These are phyloP conservation scores for Fusarium robinianum DNA, from an alignment of 2,329 filamentous ascomycete genomes.

Conservation along the genomic window DNA sequence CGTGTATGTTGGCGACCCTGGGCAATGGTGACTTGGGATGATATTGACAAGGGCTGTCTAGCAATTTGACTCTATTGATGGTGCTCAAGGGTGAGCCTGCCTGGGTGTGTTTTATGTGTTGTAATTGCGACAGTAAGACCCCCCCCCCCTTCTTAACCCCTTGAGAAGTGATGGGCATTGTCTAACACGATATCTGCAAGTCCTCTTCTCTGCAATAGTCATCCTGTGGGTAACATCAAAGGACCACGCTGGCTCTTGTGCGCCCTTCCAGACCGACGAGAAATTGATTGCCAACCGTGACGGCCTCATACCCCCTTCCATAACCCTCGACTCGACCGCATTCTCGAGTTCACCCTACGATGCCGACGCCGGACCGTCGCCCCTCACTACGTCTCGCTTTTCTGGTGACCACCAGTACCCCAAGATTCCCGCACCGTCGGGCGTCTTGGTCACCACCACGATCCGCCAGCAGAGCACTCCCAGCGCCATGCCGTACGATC, in stretches of 20 bases:
- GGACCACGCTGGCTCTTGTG: constrained; percentile 42
- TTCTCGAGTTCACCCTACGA: constrained; percentile 23
- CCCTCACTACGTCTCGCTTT: constrained; percentile 20
- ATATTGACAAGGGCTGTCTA: constrained; percentile 33
- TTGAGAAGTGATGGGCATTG: not conserved
- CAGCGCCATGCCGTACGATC: no score
- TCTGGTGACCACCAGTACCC: no score
- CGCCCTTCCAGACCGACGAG: no score
- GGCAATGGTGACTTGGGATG: not conserved
- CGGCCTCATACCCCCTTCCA: no score
- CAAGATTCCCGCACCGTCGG: constrained; percentile 23
- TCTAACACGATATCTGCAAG: constrained; percentile 36
- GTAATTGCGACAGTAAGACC: constrained; percentile 61
- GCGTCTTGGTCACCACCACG: constrained; percentile 42
- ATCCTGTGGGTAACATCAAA: constrained; percentile 61
- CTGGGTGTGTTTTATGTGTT: constrained; percentile 68
- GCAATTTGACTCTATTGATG: constrained; percentile 62
- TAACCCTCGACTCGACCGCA: no score
- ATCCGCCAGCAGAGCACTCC: constrained; percentile 40
- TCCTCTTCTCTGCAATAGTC: constrained; percentile 62
- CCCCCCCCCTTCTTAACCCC: not conserved
- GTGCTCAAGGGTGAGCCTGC: constrained; percentile 62
- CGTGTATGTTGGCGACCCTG: constrained; percentile 46
- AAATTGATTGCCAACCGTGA: no score
- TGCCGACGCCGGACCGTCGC: constrained; percentile 27